phyloP scores from a whole-genome alignment of 73 alveolate species.

The Paramecium tetraurelia region DNA sequence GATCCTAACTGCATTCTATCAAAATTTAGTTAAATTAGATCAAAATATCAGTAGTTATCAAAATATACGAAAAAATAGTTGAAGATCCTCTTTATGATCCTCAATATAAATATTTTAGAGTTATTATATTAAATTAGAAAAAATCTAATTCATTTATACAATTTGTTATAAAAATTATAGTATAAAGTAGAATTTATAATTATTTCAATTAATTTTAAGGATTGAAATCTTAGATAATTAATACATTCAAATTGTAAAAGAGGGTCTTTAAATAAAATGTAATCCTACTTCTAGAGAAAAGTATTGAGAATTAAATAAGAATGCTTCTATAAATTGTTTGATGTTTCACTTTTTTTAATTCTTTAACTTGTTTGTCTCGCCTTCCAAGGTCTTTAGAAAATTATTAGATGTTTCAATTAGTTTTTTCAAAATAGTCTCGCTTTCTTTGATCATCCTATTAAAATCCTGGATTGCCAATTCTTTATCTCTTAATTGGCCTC shows the following conservation, averaged over 20 bases:
- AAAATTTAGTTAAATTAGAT: too few relatives aligned
- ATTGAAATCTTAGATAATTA: neutral
- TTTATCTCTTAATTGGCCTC: slow-evolving; percentile 40
- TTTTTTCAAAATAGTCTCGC: slow-evolving; percentile 27
- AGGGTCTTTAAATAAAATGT: neutral
- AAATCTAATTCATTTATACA: neutral
- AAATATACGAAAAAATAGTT: too few relatives aligned
- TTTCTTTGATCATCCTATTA: slow-evolving; percentile 38
- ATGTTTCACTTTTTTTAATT: neutral
- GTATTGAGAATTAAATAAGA: neutral
- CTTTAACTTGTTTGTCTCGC: slow-evolving; percentile 25
- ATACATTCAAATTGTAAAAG: neutral
- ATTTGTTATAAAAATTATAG: too few relatives aligned
- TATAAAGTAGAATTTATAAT: neutral
- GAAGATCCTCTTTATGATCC: neutral
- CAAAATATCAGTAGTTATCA: too few relatives aligned
- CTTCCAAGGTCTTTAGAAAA: slow-evolving; percentile 34
- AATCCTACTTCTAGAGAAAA: neutral
- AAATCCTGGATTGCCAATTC: slow-evolving; percentile 39
- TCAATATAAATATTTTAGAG: neutral
- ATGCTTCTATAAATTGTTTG: neutral
- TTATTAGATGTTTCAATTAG: slow-evolving; percentile 24
- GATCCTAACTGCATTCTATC: too few relatives aligned
- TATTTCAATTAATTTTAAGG: neutral
- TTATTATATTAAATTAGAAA: neutral